These are phyloP conservation scores for Trichoderma asperelloides DNA, from an alignment of 495 filamentous ascomycete genomes.

Conservation along the genomic window DNA sequence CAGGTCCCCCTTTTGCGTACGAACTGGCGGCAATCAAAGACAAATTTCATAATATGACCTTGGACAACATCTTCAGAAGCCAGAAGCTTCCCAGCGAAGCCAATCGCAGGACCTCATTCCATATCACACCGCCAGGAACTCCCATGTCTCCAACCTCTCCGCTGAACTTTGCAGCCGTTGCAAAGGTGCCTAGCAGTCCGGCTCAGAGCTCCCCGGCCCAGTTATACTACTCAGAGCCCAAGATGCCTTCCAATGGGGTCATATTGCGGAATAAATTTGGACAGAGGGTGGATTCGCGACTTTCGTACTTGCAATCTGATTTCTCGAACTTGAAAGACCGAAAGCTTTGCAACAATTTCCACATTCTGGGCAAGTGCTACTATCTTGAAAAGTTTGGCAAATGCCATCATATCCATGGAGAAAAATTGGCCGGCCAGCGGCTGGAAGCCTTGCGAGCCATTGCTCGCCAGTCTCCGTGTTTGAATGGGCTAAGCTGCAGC, in stretches of 20 bases:
- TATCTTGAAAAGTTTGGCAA: neutral
- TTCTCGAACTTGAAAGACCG: neutral
- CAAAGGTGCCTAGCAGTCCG: neutral
- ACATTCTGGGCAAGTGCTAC: slow-evolving; percentile 7
- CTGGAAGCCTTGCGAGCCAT: slow-evolving; percentile 4
- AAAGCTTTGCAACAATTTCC: slow-evolving; percentile 9
- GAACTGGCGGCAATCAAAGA: slow-evolving; percentile 10
- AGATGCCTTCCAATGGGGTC: neutral
- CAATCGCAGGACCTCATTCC: slow-evolving; percentile 1
- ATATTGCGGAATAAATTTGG: slow-evolving; percentile 6
- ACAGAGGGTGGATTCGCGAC: slow-evolving; percentile 3
- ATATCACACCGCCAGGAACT: slow-evolving; percentile 9
- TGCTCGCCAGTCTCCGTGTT: slow-evolving; percentile 9
- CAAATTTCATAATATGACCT: neutral
- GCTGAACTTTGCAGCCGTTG: neutral
- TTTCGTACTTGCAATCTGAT: neutral
- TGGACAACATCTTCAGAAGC: slow-evolving; percentile 9
- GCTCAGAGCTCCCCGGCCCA: neutral
- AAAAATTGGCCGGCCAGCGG: neutral
- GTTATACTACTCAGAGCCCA: neutral
- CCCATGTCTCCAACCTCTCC: neutral
- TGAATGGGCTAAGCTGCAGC: slow-evolving; percentile 4
- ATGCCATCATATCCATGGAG: slow-evolving; percentile 9
- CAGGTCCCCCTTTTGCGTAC: slow-evolving; percentile 7
- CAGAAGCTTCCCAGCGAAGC: slow-evolving; percentile 7